Percentiles rank a stretch among this genome's conserved stretches.
These are phyloP conservation scores for Curvularia lunata DNA, from an alignment of 2,329 filamentous ascomycete species.

Conservation along the genomic window DNA sequence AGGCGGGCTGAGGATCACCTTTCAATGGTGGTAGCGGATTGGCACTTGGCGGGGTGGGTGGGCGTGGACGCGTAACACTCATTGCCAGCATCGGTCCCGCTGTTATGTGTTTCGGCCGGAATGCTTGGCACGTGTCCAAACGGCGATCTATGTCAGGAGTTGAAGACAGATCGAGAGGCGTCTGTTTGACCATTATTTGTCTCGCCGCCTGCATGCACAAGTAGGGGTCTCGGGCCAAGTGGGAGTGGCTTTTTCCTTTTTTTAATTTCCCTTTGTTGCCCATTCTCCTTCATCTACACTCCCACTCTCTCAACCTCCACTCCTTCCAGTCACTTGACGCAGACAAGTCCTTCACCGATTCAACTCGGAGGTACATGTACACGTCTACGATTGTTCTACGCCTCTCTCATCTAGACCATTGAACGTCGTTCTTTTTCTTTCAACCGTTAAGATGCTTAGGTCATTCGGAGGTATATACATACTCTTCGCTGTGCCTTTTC, in stretches of 20 bases:
- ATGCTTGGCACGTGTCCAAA: slow-evolving; percentile 14
- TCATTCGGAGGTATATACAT: slow-evolving; percentile 29
- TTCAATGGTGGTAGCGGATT: neutral
- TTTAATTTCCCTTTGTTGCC: neutral
- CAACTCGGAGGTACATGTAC: slow-evolving; percentile 18
- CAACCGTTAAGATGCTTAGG: slow-evolving; percentile 23
- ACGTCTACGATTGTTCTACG: slow-evolving; percentile 1
- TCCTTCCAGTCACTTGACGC: slow-evolving; percentile 5
- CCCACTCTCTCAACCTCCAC: neutral
- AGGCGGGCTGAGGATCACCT: neutral
- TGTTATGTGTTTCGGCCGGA: slow-evolving; percentile 13
- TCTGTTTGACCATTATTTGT: slow-evolving; percentile 7
- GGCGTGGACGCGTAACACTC: slow-evolving; percentile 13
- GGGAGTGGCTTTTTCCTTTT: neutral
- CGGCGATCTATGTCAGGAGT: slow-evolving; percentile 6
- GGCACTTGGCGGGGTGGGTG: slow-evolving; percentile 9
- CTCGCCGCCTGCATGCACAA: neutral
- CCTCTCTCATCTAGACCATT: slow-evolving; percentile 3
- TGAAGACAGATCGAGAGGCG: neutral
- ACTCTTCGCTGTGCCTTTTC: neutral
- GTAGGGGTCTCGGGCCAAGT: neutral
- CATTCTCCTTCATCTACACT: neutral
- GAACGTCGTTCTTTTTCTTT: slow-evolving; percentile 4
- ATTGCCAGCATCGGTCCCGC: slow-evolving; percentile 6
- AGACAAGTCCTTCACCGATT: slow-evolving; percentile 15